Conservation (phyloP, 2,329 filamentous ascomycete species). For the Phaeosphaeria sp. region DNA sequence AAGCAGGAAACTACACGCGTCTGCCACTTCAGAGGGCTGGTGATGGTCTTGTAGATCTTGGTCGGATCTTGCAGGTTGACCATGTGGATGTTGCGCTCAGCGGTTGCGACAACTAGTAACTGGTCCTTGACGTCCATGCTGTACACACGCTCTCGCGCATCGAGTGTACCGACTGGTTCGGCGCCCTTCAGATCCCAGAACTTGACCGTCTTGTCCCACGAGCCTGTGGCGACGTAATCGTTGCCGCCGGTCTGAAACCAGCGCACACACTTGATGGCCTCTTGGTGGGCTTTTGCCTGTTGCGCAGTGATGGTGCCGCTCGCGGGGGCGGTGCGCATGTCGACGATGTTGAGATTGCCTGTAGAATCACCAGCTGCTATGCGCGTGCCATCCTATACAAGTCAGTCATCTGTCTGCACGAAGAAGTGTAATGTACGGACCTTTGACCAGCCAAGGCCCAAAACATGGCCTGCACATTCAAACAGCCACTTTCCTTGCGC, state of each 20-base stretch:
- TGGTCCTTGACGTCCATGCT: slow-evolving; percentile 90
- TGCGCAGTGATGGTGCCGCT: slow-evolving; percentile 33
- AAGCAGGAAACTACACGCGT: slow-evolving; percentile 96
- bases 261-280: slow-evolving; percentile 79
- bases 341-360: slow-evolving; percentile 87
- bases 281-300: slow-evolving; percentile 78
- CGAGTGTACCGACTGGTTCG: slow-evolving; percentile 69
- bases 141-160: slow-evolving; percentile 81
- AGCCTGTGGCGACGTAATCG: slow-evolving; percentile 89
- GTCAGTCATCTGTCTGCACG: slow-evolving; percentile 18
- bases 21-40: slow-evolving; percentile 98
- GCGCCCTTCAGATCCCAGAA: slow-evolving; percentile 80
- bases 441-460: slow-evolving; percentile 87
- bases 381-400: slow-evolving; percentile 82
- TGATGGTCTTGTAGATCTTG: slow-evolving; percentile 94
- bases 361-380: slow-evolving; percentile 87
- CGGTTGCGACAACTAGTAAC: slow-evolving; percentile 88
- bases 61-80: slow-evolving; percentile 87
- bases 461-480: slow-evolving; percentile 79
- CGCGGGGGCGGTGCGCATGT: slow-evolving; percentile 64
- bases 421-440: slow-evolving; percentile 58
- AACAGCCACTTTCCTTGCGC: slow-evolving; percentile 86
- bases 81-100: slow-evolving; percentile 95
- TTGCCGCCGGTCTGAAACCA: slow-evolving; percentile 65
- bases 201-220: slow-evolving; percentile 89